Conservation (phyloP, 768 basidiomycete genomes). For the Melanogaster broomeanus region DNA sequence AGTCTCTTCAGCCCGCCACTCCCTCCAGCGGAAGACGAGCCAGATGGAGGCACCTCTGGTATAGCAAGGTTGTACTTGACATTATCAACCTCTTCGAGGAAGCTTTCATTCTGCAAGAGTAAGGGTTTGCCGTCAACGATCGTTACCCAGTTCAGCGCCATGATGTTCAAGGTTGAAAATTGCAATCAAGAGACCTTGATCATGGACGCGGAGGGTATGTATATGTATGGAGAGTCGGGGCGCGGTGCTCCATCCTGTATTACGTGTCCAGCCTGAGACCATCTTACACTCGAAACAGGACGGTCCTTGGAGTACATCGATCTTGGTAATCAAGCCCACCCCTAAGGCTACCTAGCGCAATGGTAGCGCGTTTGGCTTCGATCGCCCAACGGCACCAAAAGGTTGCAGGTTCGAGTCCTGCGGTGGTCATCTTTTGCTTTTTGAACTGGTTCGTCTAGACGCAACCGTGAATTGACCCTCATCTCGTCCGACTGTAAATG, state of each 20-base stretch:
- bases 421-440: conserved; percentile 63
- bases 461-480: too few species aligned
- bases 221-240: too few species aligned
- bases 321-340: too few species aligned
- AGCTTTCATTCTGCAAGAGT: conserved; percentile 63
- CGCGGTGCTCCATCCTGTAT: too few species aligned
- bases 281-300: too few species aligned
- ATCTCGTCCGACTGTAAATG: neutral
- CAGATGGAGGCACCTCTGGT: conserved; percentile 52
- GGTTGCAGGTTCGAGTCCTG: conserved; percentile 98
- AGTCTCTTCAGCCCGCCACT: conserved; percentile 57
- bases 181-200: neutral
- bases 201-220: neutral
- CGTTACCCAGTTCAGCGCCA: conserved; percentile 84
- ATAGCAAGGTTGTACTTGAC: conserved; percentile 60
- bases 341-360: conserved; percentile 80
- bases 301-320: neutral
- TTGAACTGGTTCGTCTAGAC: too few species aligned
- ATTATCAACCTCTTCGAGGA: conserved; percentile 56
- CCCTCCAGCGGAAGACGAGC: conserved; percentile 46
- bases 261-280: too few species aligned
- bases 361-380: conserved; percentile 97
- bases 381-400: conserved; percentile 78
- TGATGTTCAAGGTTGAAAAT: conserved; percentile 25
- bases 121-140: conserved; percentile 57